These are phyloP conservation scores for Saccharomycopsis crataegensis DNA, from an alignment of 1,139 yeast species.

Conservation along the genomic window DNA sequence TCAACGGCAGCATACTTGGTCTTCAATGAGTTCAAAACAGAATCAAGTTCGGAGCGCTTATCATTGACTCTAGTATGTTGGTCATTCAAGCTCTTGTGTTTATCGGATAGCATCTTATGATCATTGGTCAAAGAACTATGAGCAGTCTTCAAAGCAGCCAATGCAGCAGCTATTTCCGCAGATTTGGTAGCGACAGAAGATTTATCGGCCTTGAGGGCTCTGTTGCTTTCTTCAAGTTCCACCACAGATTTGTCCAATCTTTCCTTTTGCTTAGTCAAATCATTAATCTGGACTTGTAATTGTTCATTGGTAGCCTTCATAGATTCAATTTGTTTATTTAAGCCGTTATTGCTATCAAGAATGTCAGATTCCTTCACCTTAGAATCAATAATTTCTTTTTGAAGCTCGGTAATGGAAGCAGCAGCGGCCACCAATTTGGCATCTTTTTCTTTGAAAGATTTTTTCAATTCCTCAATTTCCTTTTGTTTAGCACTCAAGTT, in stretches of 20 bases:
- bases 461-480: neutral
- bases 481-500: neutral
- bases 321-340: neutral
- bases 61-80: neutral
- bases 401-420: slow-evolving; percentile 2
- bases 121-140: slow-evolving; percentile 8
- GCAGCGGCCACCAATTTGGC: neutral
- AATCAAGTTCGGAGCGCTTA: slow-evolving; percentile 4
- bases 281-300: neutral
- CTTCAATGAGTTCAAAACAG: slow-evolving; percentile 1
- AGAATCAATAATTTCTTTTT: slow-evolving; percentile 9
- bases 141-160: slow-evolving; percentile 14
- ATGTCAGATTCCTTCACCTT: slow-evolving; percentile 13
- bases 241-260: neutral
- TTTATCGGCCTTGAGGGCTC: neutral
- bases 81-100: slow-evolving; percentile 4
- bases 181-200: slow-evolving; percentile 10
- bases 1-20: neutral
- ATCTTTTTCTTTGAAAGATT: slow-evolving; percentile 2
- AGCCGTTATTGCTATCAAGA: slow-evolving; percentile 3
- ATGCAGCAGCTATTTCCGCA: slow-evolving; percentile 15
- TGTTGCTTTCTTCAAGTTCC: neutral
- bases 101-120: slow-evolving; percentile 4
- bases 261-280: neutral
- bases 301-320: neutral